Conservation (phyloP, 2,329 filamentous ascomycete species). For the Penicillium thymicola region DNA sequence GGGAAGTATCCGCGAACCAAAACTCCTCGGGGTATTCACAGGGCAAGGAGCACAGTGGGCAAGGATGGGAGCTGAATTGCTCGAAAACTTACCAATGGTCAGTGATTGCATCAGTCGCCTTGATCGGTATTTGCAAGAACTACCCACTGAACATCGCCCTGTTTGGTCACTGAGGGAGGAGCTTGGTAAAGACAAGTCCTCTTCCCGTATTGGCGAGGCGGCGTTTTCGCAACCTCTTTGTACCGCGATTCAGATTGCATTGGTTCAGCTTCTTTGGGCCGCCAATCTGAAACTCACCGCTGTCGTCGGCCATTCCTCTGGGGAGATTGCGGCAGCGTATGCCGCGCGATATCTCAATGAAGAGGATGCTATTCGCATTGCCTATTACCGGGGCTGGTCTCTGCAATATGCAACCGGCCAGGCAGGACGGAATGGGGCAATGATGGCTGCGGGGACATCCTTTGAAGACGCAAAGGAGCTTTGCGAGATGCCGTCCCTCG, state of each 20-base stretch:
- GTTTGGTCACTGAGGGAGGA: constrained; percentile 21
- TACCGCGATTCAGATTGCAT: constrained; percentile 28
- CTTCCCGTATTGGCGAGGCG: constrained; percentile 20
- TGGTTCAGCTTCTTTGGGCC: constrained; percentile 25
- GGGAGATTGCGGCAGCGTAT: constrained; percentile 53
- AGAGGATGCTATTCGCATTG: constrained; percentile 44
- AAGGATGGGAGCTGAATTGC: constrained; percentile 26
- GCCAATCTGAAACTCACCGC: constrained; percentile 35
- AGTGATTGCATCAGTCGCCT: constrained; percentile 14
- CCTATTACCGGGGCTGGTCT: constrained; percentile 47
- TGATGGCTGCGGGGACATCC: constrained; percentile 48
- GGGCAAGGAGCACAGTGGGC: constrained; percentile 35
- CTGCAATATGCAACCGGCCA: constrained; percentile 16
- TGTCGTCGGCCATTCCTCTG: constrained; percentile 51
- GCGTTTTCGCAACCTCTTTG: constrained; percentile 26
- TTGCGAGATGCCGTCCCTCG: constrained; percentile 25
- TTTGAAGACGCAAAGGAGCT: constrained; percentile 36
- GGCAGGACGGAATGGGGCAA: constrained; percentile 37
- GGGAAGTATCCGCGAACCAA: constrained; percentile 5
- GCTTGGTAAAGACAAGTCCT: constrained; percentile 9
- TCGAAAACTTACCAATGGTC: constrained; percentile 9
- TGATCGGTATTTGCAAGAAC: constrained; percentile 16
- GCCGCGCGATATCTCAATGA: constrained; percentile 45
- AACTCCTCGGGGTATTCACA: constrained; percentile 27
- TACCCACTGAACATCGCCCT: constrained; percentile 23